These are phyloP conservation scores for Dothistroma septosporum DNA, from an alignment of 2,329 filamentous ascomycete genomes.

Conservation along the genomic window DNA sequence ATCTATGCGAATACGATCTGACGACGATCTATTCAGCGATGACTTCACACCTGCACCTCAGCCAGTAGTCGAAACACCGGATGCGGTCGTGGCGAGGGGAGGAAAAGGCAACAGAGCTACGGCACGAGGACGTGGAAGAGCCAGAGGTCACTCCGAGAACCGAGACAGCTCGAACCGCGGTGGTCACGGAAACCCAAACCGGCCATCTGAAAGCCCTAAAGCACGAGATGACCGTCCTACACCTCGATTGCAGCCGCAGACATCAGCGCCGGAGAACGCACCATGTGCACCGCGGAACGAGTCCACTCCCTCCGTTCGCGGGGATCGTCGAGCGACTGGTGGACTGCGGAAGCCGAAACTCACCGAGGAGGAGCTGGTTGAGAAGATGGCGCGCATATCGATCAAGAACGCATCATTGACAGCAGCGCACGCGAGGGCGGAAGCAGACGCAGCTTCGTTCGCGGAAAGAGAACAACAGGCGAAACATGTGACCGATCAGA, in stretches of 20 bases:
- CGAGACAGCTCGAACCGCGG: conserved; percentile 9
- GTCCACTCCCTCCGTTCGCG: conserved; percentile 29
- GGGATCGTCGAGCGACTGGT: conserved; percentile 35
- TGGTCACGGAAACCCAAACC: neutral
- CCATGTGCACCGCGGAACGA: conserved; percentile 24
- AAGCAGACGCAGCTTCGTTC: conserved; percentile 63
- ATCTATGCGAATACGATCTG: conserved; percentile 48
- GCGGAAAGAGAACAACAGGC: conserved; percentile 59
- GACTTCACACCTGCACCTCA: conserved; percentile 47
- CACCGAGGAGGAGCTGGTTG: conserved; percentile 60
- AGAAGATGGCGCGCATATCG: conserved; percentile 58
- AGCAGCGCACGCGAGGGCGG: conserved; percentile 60
- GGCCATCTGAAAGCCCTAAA: neutral
- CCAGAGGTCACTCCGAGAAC: conserved; percentile 17
- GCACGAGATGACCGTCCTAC: neutral
- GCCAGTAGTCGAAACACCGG: conserved; percentile 33
- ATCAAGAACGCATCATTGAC: conserved; percentile 58
- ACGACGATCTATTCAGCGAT: conserved; percentile 50
- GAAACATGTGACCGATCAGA: conserved; percentile 45
- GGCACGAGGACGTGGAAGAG: conserved; percentile 25
- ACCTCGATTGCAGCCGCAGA: conserved; percentile 13
- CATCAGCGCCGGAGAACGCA: conserved; percentile 22
- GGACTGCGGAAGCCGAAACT: conserved; percentile 52
- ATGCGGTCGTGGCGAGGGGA: conserved; percentile 17
- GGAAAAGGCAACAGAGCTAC: conserved; percentile 14